Evolutionary conservation across 2,329 filamentous ascomycete genomes (phyloP).

Genomic region (Fusarium longipes): DNA sequence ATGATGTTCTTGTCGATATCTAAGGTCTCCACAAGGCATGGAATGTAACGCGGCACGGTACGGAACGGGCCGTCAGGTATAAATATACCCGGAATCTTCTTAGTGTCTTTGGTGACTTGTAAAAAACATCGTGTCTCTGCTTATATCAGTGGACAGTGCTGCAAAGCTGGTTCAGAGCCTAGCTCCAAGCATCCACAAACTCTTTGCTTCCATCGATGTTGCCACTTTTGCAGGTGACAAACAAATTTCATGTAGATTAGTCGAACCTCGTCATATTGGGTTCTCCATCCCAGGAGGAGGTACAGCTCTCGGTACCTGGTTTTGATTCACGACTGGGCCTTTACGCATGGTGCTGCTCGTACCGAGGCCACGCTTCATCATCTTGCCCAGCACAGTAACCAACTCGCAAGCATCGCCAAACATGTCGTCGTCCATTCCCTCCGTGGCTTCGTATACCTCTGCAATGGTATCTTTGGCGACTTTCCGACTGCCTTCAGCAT

Average conservation of each 20-base stretch:
- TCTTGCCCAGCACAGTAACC: constrained; percentile 85
- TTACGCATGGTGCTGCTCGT: constrained; percentile 52
- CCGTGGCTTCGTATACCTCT: constrained; percentile 89
- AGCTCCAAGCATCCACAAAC: not conserved
- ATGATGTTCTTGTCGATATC: constrained; percentile 29
- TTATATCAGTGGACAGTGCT: constrained; percentile 7
- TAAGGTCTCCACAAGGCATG: constrained; percentile 28
- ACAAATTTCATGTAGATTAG: constrained; percentile 9
- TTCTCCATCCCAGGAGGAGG: constrained; percentile 58
- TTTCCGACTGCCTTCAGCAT: constrained; percentile 78
- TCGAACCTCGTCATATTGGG: constrained; percentile 50
- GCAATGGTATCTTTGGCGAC: constrained; percentile 86
- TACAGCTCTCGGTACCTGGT: constrained; percentile 31
- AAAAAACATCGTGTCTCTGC: not conserved
- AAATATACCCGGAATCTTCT: constrained; percentile 20
- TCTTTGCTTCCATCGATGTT: not conserved
- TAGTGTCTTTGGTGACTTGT: constrained; percentile 7
- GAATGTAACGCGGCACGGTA: constrained; percentile 6
- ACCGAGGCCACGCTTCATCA: constrained; percentile 80
- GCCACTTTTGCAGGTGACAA: not conserved
- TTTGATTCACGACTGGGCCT: constrained; percentile 42
- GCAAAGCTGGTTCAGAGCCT: not conserved
- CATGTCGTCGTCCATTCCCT: constrained; percentile 95
- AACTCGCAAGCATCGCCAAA: constrained; percentile 92
- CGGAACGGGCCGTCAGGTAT: constrained; percentile 42